Percentiles rank a stretch among this genome's conserved stretches.
Evolutionary conservation across 371 early-diverging fungal genomes (phyloP).

Genomic region (Mortierella sp.): DNA sequence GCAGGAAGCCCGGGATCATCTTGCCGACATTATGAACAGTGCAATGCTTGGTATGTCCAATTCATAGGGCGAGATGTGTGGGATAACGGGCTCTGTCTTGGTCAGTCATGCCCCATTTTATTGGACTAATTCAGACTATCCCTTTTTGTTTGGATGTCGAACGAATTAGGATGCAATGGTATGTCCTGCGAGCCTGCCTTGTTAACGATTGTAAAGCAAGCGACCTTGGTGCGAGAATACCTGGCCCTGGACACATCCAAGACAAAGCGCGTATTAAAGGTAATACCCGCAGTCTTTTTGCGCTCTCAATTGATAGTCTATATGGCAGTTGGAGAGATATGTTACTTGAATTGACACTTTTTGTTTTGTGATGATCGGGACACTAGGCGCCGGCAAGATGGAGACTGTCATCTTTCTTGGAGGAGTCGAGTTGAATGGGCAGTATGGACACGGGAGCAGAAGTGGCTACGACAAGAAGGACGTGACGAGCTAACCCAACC

Average conservation of each 20-base stretch:
- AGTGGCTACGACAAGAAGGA: constrained; percentile 1
- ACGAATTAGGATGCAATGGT: constrained; percentile 43
- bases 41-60: constrained; percentile 59
- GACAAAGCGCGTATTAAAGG: constrained; percentile 49
- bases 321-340: too few species aligned
- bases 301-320: neutral
- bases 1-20: constrained; percentile 59
- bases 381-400: constrained; percentile 37
- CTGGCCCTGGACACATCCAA: constrained; percentile 43
- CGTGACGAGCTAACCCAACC: neutral
- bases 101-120: neutral
- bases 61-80: neutral
- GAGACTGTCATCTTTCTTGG: constrained; percentile 48
- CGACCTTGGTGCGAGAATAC: constrained; percentile 57
- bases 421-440: constrained; percentile 51
- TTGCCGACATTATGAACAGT: constrained; percentile 62
- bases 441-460: neutral
- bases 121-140: neutral
- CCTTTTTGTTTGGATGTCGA: neutral
- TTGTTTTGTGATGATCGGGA: neutral
- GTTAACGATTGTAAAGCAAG: constrained; percentile 59
- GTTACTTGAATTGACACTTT: neutral
- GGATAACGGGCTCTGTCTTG: neutral
- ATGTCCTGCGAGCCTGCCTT: constrained; percentile 58
- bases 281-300: neutral